Percentiles rank a stretch among this genome's conserved stretches.
These are phyloP conservation scores for Platanus orientalis DNA, from an alignment of 164 flowering plant genomes.

Conservation along the genomic window DNA sequence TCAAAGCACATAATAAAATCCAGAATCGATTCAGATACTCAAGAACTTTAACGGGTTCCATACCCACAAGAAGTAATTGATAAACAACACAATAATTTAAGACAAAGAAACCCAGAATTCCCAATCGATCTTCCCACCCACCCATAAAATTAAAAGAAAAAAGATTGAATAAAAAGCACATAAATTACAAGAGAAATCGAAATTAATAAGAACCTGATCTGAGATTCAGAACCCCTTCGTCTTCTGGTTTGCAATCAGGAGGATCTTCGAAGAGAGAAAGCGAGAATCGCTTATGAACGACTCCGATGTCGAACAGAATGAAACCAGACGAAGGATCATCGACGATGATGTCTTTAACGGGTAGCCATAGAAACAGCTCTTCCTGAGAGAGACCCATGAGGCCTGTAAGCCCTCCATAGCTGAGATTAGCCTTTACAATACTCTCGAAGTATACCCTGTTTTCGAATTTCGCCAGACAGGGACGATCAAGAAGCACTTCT, in stretches of 20 bases:
- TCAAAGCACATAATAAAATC: too few species aligned
- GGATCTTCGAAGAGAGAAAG: slow-evolving; percentile 57
- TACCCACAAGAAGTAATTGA: too few species aligned
- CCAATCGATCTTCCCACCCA: too few species aligned
- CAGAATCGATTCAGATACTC: too few species aligned
- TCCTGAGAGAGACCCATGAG: slow-evolving; percentile 43
- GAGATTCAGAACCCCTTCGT: neutral
- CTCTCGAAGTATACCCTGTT: slow-evolving; percentile 40
- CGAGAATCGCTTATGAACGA: slow-evolving; percentile 39
- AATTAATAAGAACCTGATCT: neutral
- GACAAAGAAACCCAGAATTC: too few species aligned
- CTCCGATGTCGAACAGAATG: too few species aligned
- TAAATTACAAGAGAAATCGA: too few species aligned
- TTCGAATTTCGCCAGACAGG: slow-evolving; percentile 49
- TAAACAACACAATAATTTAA: too few species aligned
- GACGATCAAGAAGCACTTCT: slow-evolving; percentile 35
- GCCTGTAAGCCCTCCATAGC: slow-evolving; percentile 42
- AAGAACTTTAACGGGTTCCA: too few species aligned
- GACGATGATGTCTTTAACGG: slow-evolving; percentile 46
- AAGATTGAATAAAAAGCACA: too few species aligned
- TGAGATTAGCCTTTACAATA: slow-evolving; percentile 49
- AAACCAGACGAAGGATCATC: slow-evolving; percentile 46
- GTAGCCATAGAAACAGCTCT: slow-evolving; percentile 60
- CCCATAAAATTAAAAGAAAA: too few species aligned
- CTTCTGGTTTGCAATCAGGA: slow-evolving; percentile 37